Base-by-base conservation (phyloP, 2,329 filamentous ascomycete species). In the Gaeumannomyces sp. region DNA sequence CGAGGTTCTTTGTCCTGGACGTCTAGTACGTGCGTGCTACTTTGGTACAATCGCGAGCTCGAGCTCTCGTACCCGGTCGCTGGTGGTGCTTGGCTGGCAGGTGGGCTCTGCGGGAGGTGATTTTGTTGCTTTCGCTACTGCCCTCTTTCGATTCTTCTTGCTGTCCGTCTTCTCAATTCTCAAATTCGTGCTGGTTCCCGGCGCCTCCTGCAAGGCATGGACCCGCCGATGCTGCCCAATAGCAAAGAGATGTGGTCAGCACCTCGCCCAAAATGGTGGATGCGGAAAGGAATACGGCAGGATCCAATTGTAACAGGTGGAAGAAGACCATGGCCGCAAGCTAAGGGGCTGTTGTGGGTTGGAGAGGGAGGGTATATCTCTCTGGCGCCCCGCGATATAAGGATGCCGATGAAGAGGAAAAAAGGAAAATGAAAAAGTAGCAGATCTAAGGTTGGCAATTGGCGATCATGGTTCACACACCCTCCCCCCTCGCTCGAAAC, bases 161-260 rank as follows among this genome's bases (percentile, higher is more conserved):
- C 6, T 19, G 19, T 50, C 38, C 8, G 38, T 8, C 19, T 19
- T 50, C 38, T 50, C 19, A 22, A 19, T 50, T 50, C 38, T 22
- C 38, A 19, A 5, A 19, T 50, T 59, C 10, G 56, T 64, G 53
- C 53, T 59, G 62, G 53, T 64, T 64, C 62, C 62, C 62, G 38
- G 16, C 16, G 16, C 58, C 5, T 59, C 53, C 62, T 59, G 62
- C 38, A 50, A 35, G 62, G 53, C 28, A 64, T 31, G 56, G 62
- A 27, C 29, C 53, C 53, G 31, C 38, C 38, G 58, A 60, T 50
- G 38, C 38, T 50, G 16, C 16, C 38, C 38, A 50, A 50, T 50
- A 22, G 19, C 19, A 50, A 50, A 19, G 38, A 6, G 33, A 50
- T 4, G 1, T 22, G 38, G 38, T 50, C 38, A 50, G 38, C 38